phyloP scores from a whole-genome alignment of 768 basidiomycete species.

The Cystoderma amianthinum region DNA sequence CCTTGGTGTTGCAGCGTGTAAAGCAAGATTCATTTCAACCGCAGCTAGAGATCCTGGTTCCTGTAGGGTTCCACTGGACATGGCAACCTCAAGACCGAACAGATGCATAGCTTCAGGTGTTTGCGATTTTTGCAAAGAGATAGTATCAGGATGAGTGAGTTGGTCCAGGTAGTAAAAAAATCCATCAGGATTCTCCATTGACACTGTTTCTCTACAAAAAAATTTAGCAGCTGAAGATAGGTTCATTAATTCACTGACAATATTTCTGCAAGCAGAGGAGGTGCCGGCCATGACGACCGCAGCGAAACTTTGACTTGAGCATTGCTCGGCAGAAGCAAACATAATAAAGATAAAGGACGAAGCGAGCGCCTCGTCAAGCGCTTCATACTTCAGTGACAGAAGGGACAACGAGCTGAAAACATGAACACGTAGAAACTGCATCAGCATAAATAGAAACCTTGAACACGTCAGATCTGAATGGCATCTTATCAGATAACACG shows the following conservation, averaged over 20 bases:
- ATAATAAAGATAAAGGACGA: constrained; percentile 10
- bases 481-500: too few relatives aligned
- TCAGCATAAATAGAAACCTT: too few relatives aligned
- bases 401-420: neutral
- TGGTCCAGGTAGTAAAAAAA: constrained; percentile 76
- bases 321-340: constrained; percentile 11
- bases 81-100: constrained; percentile 43
- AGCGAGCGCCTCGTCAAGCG: constrained; percentile 13
- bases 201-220: constrained; percentile 65
- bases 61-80: constrained; percentile 37
- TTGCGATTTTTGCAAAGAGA: constrained; percentile 23
- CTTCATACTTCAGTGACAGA: constrained; percentile 14
- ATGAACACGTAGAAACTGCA: neutral
- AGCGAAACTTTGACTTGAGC: constrained; percentile 57
- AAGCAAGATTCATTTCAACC: constrained; percentile 66
- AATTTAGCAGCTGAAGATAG: neutral
- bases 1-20: constrained; percentile 75
- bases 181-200: constrained; percentile 60
- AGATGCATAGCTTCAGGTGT: constrained; percentile 49
- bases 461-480: too few relatives aligned
- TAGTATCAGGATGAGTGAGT: constrained; percentile 44
- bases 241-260: constrained; percentile 36
- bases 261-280: constrained; percentile 56
- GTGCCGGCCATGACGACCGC: constrained; percentile 60
- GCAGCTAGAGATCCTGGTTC: constrained; percentile 44